Conservation (phyloP, 2,329 filamentous ascomycete genomes). For the Teratosphaeria epicoccoides region DNA sequence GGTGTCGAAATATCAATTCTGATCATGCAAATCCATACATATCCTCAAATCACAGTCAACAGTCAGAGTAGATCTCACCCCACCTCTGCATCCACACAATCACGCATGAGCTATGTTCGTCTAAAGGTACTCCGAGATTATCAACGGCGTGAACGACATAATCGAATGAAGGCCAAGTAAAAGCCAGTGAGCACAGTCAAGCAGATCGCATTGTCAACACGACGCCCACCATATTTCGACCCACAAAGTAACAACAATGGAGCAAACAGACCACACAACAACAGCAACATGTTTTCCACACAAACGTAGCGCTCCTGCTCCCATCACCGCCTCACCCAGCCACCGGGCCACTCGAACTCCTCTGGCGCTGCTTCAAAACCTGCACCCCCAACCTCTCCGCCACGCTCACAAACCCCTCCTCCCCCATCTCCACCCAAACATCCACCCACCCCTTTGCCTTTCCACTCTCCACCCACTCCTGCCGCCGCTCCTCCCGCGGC, state of each 20-base stretch:
- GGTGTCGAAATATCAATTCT: not conserved
- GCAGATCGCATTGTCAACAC: not conserved
- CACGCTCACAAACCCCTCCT: conserved; percentile 41
- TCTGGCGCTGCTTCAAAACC: conserved; percentile 2
- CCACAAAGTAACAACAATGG: not conserved
- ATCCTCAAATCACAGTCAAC: not conserved
- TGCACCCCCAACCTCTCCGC: conserved; percentile 28
- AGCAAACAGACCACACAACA: not conserved
- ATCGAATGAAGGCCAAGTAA: not conserved
- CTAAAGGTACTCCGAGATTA: too few relatives aligned
- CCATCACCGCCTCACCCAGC: conserved; percentile 7
- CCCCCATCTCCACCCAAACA: conserved; percentile 45
- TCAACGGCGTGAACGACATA: not conserved
- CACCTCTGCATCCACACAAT: not conserved
- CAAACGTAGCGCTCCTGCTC: not conserved
- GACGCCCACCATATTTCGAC: not conserved
- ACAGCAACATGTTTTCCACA: not conserved
- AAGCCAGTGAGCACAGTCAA: not conserved
- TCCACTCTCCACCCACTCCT: conserved; percentile 32
- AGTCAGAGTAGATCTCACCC: not conserved
- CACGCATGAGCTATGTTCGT: too few relatives aligned
- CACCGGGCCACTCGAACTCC: conserved; percentile 2
- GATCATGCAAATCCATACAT: not conserved
- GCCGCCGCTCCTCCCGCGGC: conserved; percentile 53
- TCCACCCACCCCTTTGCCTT: conserved; percentile 50